Evolutionary conservation across 352 stramenopile genomes (phyloP), one percentile per base, ranked within the genome.

Genomic region (Phytophthora podocarpi): DNA sequence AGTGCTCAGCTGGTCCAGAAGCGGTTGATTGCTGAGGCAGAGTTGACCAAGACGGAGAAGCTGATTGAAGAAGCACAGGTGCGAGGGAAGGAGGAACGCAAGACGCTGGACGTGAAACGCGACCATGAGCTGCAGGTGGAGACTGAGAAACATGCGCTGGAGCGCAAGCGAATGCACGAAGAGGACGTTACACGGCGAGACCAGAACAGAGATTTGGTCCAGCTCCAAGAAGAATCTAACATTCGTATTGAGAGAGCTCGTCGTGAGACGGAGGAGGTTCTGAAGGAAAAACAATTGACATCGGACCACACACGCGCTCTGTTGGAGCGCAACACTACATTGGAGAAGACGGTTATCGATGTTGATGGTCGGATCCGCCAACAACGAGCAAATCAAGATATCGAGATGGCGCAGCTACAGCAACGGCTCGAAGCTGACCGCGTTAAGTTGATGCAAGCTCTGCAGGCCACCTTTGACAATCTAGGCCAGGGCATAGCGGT

Each of bases 401-500:
- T 91, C 47, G 80, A 90, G 42, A 87, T 86, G 72, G 74, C 68
- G 3, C 78, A 90, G 45, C 62, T 91, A 5, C 62, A 80, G 11
- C 71, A 87, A 37, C 59, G 76, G 23, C 76, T 89, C 6, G 80
- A 89, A 43, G 82, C 80, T 2, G 82, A 91, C 15, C 76, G 81
- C 21, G 58, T 83, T 27, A 89, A 87, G 52, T 42, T 91, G 31
- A 72, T 91, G 63, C 76, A 82, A 42, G 80, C 82, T 2, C 41
- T 91, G 15, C 80, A 91, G 41, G 64, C 76, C 18, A 82, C 77
- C 4, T 91, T 91, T 43, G 80, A 90, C 63, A 89, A 90, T 24
- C 9, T 91, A n/a, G 80, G 82, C 0, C 78, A 77, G 42, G 82
- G 80, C 3, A 62, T 73, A 18, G 68, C 70, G 2, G 77, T 79